Conservation (phyloP, 2,329 filamentous ascomycete genomes). For the Beauveria sp. region DNA sequence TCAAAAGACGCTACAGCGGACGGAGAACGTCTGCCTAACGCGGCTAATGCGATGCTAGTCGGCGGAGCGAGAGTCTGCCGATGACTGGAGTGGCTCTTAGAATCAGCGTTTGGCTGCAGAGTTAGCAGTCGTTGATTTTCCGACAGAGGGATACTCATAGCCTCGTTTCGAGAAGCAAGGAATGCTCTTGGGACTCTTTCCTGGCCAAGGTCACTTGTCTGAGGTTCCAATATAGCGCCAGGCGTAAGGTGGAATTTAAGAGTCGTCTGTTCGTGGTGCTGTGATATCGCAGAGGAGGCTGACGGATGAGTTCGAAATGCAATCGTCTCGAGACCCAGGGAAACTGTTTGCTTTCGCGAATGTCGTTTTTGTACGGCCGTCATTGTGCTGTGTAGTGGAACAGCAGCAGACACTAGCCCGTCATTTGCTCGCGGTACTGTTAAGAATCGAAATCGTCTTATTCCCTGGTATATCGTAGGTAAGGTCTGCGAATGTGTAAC, state of each 20-base stretch:
- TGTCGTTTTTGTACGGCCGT: constrained; percentile 8
- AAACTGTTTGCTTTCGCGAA: constrained; percentile 1
- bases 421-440: background rate
- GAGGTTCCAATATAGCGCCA: background rate
- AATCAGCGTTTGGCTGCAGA: background rate
- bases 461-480: background rate
- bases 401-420: background rate
- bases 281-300: background rate
- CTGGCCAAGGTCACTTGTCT: background rate
- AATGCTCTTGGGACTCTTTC: constrained; percentile 2
- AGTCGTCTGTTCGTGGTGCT: background rate
- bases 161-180: background rate
- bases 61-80: background rate
- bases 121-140: constrained; percentile 2
- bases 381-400: constrained; percentile 3
- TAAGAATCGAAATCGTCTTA: background rate
- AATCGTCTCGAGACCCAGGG: background rate
- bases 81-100: background rate
- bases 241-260: background rate
- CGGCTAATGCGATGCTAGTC: background rate
- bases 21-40: background rate
- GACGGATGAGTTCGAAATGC: background rate
- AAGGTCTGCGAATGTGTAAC: background rate
- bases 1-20: background rate
- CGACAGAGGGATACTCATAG: background rate